Evolutionary conservation across 495 filamentous ascomycete species (phyloP), one percentile per base, ranked within the genome.

Genomic region (Talaromyces borbonicus): DNA sequence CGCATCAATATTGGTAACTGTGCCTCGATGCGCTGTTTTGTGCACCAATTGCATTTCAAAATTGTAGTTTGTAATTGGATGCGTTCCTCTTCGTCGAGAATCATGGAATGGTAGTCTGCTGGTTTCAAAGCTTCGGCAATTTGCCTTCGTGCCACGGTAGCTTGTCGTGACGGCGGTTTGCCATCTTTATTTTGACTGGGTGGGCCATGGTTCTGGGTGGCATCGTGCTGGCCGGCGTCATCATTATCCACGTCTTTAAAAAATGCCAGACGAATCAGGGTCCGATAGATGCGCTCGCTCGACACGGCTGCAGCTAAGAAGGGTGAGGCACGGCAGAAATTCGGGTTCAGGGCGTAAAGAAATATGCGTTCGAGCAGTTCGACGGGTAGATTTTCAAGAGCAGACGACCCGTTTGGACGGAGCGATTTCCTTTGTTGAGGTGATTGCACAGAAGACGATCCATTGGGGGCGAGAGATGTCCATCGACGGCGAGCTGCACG

Each of bases 311-410:
- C 52, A 3, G 60, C 57, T 1, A 77, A 49, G 0, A 50, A 46
- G 0, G 59, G 60, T 4, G 72, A 75, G 4, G 67, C 57, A 14
- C 63, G 59, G 6, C 73, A 66, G 4, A 80, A 53, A 24, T 67
- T 66, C 16, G 69, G 31, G 46, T 79, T 75, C 49, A 72, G 40
- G 16, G 68, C 61, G 37, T 71, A 56, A 12, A 77, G 57, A 38
- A 77, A 79, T 26, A 79, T 73, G 40, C 61, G 55, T 52, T 78
- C 68, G 25, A 80, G 57, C 7, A 80, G 44, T 49, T 80, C 77
- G 1, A 66, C 63, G 1, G 75, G 77, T 1, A 80, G 57, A 8
- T 52, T 50, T 51, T 79, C 77, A 4, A 80, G 58, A 14, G 43
- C 47, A 4, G 68, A 71, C 35, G 40, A 35, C n/a, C 26, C 44